Evolutionary conservation across 768 basidiomycete species (phyloP).

Genomic region (Arthromyces matolae): DNA sequence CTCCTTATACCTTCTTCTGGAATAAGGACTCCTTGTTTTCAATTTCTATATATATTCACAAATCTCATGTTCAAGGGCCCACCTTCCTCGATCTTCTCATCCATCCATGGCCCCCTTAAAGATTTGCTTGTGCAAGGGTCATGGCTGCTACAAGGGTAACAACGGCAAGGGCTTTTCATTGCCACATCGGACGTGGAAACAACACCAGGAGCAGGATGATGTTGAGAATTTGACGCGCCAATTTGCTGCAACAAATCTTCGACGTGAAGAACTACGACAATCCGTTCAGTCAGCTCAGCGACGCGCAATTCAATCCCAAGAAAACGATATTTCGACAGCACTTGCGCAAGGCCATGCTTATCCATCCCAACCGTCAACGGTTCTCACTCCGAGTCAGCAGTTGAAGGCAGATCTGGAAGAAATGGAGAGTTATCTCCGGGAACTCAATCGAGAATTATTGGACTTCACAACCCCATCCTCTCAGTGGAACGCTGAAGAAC

Average conservation of each 20-base stretch:
- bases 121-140: no score
- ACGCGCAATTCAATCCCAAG: not conserved
- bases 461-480: not conserved
- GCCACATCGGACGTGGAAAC: not conserved
- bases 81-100: no score
- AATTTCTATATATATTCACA: no score
- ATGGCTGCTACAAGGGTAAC: no score
- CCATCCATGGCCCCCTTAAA: no score
- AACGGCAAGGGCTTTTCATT: no score
- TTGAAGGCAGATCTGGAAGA: not conserved
- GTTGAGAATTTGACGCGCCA: not conserved
- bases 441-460: not conserved
- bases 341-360: not conserved
- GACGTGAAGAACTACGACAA: not conserved
- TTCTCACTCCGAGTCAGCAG: not conserved
- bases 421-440: not conserved
- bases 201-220: not conserved
- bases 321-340: not conserved
- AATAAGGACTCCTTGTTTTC: no score
- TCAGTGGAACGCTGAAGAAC: no score
- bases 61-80: no score
- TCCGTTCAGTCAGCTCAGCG: not conserved
- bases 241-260: not conserved
- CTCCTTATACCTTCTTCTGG: no score
- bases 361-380: not conserved